A percentile compares a stretch with the other conserved stretches of the same genome.
These are phyloP conservation scores for Coniochaeta sp. DNA, from an alignment of 2,329 filamentous ascomycete genomes.

Conservation along the genomic window DNA sequence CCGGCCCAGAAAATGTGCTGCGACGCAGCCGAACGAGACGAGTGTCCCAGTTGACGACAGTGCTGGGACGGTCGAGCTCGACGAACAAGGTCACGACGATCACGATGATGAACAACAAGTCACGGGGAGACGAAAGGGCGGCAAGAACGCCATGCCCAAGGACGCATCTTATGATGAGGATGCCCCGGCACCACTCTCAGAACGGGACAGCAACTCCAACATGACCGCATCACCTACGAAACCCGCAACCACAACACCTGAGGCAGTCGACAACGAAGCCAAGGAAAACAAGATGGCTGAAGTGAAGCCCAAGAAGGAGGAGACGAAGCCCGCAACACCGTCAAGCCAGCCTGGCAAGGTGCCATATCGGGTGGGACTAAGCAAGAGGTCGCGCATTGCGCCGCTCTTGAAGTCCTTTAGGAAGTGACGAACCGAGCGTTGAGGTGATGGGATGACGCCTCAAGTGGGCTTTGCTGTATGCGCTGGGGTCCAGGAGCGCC, in stretches of 20 bases:
- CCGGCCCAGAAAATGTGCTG: conserved; percentile 31
- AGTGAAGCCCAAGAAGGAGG: conserved; percentile 6
- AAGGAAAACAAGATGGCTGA: conserved; percentile 3
- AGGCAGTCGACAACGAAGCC: neutral
- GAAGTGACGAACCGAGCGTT: conserved; percentile 19
- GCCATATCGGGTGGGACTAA: conserved; percentile 43
- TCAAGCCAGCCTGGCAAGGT: conserved; percentile 25
- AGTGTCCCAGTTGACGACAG: neutral
- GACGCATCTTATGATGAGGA: neutral
- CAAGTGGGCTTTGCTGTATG: too few species aligned
- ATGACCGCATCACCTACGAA: neutral
- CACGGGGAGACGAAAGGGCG: neutral
- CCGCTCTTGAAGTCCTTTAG: conserved; percentile 42
- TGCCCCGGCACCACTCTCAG: neutral
- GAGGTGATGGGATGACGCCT: neutral
- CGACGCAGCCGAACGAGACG: conserved; percentile 8
- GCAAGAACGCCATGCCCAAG: neutral
- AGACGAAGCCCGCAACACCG: neutral
- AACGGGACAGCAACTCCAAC: neutral
- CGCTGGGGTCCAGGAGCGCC: too few species aligned
- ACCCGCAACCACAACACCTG: neutral
- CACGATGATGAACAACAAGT: too few species aligned
- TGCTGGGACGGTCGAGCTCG: neutral
- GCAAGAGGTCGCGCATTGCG: conserved; percentile 41
- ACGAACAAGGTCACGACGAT: neutral